Evolutionary conservation across 2,329 filamentous ascomycete species (phyloP).

Genomic region (Lasiodiplodia citricola): DNA sequence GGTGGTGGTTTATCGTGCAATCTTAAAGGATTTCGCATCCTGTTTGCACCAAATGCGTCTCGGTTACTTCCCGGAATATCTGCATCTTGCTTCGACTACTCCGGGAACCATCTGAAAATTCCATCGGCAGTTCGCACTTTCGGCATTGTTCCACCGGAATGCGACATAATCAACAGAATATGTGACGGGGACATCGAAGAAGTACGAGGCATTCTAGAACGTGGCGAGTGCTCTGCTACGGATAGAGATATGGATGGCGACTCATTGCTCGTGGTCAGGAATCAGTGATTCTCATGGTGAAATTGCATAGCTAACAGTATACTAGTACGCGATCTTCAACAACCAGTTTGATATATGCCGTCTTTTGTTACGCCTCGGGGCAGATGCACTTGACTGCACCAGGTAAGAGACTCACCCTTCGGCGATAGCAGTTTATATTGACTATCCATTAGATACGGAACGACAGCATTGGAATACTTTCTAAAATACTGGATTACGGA

Average conservation of each 20-base stretch:
- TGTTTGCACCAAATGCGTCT: not conserved
- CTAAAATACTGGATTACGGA: accelerated
- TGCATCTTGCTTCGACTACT: not conserved
- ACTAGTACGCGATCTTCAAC: not conserved
- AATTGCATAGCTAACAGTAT: not conserved
- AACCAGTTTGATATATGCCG: not conserved
- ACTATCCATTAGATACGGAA: not conserved
- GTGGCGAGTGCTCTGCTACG: not conserved
- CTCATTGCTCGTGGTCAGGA: not conserved
- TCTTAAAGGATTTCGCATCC: not conserved
- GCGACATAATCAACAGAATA: not conserved
- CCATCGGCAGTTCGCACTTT: not conserved
- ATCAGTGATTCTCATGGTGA: accelerated
- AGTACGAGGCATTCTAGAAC: not conserved
- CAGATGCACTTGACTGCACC: not conserved
- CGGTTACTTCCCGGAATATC: not conserved
- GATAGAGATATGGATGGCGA: not conserved
- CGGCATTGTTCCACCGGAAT: not conserved
- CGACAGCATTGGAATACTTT: not conserved
- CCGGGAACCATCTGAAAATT: not conserved
- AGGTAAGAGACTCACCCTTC: not conserved
- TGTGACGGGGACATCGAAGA: not conserved
- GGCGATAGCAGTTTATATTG: accelerated
- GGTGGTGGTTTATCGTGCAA: accelerated
- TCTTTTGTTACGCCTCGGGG: not conserved